These are phyloP conservation scores for Leucoagaricus sp. DNA, from an alignment of 1,284 basidiomycete species.

Conservation along the genomic window DNA sequence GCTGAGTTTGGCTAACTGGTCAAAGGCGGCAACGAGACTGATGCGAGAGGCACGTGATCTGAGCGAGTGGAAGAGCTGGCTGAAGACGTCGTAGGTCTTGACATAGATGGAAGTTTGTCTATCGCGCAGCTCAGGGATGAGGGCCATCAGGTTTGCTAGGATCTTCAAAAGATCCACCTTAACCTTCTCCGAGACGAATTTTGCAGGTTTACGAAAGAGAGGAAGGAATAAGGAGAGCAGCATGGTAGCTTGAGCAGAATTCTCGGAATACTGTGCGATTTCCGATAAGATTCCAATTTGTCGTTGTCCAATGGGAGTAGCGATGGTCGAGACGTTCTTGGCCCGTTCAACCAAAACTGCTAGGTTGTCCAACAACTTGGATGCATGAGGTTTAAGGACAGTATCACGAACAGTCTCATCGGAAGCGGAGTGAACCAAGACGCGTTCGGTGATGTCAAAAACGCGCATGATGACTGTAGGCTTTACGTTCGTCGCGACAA, in stretches of 20 bases:
- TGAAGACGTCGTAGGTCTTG: slow-evolving; percentile 68
- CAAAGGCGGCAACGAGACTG: slow-evolving; percentile 68
- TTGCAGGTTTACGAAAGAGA: slow-evolving; percentile 77
- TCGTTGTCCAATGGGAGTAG: slow-evolving; percentile 79
- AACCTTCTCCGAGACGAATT: slow-evolving; percentile 82
- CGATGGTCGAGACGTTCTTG: slow-evolving; percentile 55
- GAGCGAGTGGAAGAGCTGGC: slow-evolving; percentile 77
- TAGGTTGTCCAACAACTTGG: slow-evolving; percentile 74
- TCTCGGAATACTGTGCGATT: slow-evolving; percentile 76
- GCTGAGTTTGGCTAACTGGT: slow-evolving; percentile 52
- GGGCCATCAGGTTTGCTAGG: slow-evolving; percentile 71
- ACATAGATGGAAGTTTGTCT: slow-evolving; percentile 48
- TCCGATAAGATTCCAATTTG: slow-evolving; percentile 83
- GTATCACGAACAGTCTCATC: slow-evolving; percentile 52
- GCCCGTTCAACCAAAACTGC: slow-evolving; percentile 69
- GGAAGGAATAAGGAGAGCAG: slow-evolving; percentile 81
- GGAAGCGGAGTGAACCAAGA: slow-evolving; percentile 60
- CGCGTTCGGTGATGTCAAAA: slow-evolving; percentile 84
- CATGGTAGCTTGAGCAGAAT: slow-evolving; percentile 72
- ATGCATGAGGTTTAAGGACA: slow-evolving; percentile 79
- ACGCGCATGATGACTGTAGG: slow-evolving; percentile 79
- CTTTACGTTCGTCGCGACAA: slow-evolving; percentile 86
- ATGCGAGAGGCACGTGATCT: slow-evolving; percentile 70
- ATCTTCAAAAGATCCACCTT: slow-evolving; percentile 87
- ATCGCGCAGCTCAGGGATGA: slow-evolving; percentile 69